These are phyloP conservation scores for Fraxinus greggii DNA, from an alignment of 305 asterid genomes.

Conservation along the genomic window DNA sequence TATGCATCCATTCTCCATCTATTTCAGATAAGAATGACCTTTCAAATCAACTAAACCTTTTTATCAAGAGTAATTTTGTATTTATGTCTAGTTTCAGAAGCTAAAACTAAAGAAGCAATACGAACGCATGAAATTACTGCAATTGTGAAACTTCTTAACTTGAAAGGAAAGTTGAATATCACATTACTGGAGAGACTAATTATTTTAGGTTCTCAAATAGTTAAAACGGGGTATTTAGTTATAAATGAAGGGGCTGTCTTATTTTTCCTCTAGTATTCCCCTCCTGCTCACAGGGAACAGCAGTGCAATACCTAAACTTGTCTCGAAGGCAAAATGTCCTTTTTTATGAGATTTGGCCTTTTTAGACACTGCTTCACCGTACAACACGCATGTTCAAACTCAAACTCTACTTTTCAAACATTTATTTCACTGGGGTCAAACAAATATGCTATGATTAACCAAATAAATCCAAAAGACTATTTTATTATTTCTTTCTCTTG, in stretches of 20 bases:
- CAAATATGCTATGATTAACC: background rate
- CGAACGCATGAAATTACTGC: background rate
- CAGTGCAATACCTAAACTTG: background rate
- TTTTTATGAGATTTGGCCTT: background rate
- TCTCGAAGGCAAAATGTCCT: background rate
- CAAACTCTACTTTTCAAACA: background rate
- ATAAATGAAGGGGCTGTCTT: background rate
- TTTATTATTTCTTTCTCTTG: background rate
- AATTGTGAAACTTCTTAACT: background rate
- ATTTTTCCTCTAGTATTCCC: background rate
- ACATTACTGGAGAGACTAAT: background rate
- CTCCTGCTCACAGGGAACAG: background rate
- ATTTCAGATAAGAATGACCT: background rate
- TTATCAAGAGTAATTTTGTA: background rate
- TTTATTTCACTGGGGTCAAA: background rate
- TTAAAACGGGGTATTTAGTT: background rate
- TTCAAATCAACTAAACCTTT: background rate
- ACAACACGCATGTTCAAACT: background rate
- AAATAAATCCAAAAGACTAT: background rate
- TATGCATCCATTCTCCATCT: background rate
- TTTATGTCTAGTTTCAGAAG: background rate
- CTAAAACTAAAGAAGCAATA: background rate
- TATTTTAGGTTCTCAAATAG: background rate
- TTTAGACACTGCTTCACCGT: background rate
- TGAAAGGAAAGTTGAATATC: background rate